Evolutionary conservation across 2,329 filamentous ascomycete species (phyloP), one percentile per base, ranked within the genome.

Genomic region (Mycosphaerella sp.): DNA sequence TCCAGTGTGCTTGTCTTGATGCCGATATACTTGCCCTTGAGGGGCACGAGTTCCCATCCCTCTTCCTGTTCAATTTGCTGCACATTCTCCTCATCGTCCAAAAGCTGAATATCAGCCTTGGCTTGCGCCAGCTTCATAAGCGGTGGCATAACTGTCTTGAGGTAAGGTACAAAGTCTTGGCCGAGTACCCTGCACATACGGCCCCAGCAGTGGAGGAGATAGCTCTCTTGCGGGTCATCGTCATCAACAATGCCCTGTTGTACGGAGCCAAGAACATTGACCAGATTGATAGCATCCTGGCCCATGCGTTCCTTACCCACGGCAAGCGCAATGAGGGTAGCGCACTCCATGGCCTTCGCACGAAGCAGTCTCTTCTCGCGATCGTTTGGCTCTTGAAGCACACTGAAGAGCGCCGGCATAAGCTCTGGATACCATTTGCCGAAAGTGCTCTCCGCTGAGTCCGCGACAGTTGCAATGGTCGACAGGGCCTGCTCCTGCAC

Each of bases 291-390:
- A 3, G 91, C 90, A 71, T 98, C 91, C 58, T 80, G 78, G 8
- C 88, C 90, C 70, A 98, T 89, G 56, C 87, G 86, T 62, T 94
- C 87, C 70, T 94, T 93, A 46, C 93, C 93, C 54, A 98, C 93
- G 27, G 93, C 93, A 48, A 98, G 76, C 28, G 93, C 89, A 64
- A 98, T 98, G 39, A 98, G 75, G 6, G 93, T 98, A 14, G 93
- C 91, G 66, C 93, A 98, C 71, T 98, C 93, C 93, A 98, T 98
- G 2, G 93, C 93, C 76, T 98, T 98, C 44, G 93, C 93, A 52
- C 91, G 82, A 35, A 98, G 79, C 41, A 97, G 75, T 48, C 91
- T 81, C 71, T 90, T 90, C 65, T 98, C 93, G 73, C 95, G 96
- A 47, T 90, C 88, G 63, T 90, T 91, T 65, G 96, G 89, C 61